These are phyloP conservation scores for Tubosaeta brunneosetosa DNA, from an alignment of 768 basidiomycete genomes.

Conservation along the genomic window DNA sequence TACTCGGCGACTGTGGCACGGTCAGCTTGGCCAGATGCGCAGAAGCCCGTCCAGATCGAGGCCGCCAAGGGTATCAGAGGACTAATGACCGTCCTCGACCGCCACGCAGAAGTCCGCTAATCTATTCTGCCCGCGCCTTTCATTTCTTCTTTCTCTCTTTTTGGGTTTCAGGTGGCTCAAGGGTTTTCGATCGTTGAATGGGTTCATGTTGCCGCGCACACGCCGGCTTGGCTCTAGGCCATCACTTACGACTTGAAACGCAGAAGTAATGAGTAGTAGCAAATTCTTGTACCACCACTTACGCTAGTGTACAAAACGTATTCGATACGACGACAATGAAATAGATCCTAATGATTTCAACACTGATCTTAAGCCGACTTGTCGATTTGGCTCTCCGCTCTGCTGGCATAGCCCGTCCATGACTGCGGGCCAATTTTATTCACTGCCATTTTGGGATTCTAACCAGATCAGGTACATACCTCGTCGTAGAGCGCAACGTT, in stretches of 20 bases:
- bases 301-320: slow-evolving; percentile 19
- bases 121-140: not conserved
- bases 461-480: slow-evolving; percentile 42
- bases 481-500: slow-evolving; percentile 86
- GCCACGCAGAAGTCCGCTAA: slow-evolving; percentile 27
- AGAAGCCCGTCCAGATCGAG: slow-evolving; percentile 33
- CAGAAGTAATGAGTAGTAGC: slow-evolving; percentile 12
- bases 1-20: slow-evolving; percentile 36
- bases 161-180: slow-evolving; percentile 11
- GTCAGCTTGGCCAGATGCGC: slow-evolving; percentile 33
- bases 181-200: slow-evolving; percentile 14
- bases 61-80: slow-evolving; percentile 34
- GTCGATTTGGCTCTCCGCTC: slow-evolving; percentile 68
- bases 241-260: slow-evolving; percentile 8
- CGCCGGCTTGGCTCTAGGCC: slow-evolving; percentile 9
- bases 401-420: slow-evolving; percentile 90
- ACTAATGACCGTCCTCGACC: slow-evolving; percentile 35
- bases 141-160: slow-evolving; percentile 1
- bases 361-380: slow-evolving; percentile 33
- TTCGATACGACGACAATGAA: slow-evolving; percentile 1
- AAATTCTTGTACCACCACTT: slow-evolving; percentile 30
- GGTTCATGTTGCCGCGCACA: slow-evolving; percentile 16
- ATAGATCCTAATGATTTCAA: slow-evolving; percentile 7
- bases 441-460: slow-evolving; percentile 9
- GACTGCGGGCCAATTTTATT: slow-evolving; percentile 50